Base-by-base conservation (phyloP, 129 eudicot genomes). In the Chrysanthemum lavandulifolium region DNA sequence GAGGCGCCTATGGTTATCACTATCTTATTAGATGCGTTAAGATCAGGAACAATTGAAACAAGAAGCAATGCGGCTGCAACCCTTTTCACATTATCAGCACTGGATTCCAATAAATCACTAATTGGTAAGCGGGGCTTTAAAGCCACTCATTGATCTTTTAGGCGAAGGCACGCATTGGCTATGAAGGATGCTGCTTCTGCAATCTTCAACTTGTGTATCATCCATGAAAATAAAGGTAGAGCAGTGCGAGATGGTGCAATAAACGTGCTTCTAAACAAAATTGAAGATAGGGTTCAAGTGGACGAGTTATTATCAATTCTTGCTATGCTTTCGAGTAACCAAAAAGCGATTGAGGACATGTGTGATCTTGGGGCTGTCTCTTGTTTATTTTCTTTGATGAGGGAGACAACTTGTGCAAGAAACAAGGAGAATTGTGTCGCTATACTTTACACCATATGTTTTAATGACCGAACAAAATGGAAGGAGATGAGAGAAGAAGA, bases 141-240 rank as follows among this genome's bases (percentile, higher is more conserved):
- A 79, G 56, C 91, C 96, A 6, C 68, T 94, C 3, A 78, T 90
- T 21, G 88, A 86, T 53, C 85, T 94, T 13, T 70, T 94, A 48
- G 88, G 88, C 1, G 99, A 90, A 66, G 99, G 65, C 81, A 90
- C 25, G 78, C 79, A 7, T 56, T 82, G 40, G 97, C 94, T 0
- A 79, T 86, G 86, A 94, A 90, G 47, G 99, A 94, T 69, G 99
- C 76, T 2, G 97, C 93, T 4, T 88, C 97, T 0, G 97, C 99
- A 0, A 86, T 90, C 19, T 90, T 86, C 55, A 90, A 78, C 61
- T 66, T 94, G 29, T n/a, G n/a, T 65, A 90, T 90, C 5, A 51
- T 74, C 21, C 94, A 90, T 25, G 97, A 94, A 76, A 94, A 94
- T 60, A 90, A 83, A 77, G 78, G 71, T 5, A 83, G 89, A 61